phyloP scores from a whole-genome alignment of 2,329 filamentous ascomycete genomes.

The Biscogniauxia marginata region DNA sequence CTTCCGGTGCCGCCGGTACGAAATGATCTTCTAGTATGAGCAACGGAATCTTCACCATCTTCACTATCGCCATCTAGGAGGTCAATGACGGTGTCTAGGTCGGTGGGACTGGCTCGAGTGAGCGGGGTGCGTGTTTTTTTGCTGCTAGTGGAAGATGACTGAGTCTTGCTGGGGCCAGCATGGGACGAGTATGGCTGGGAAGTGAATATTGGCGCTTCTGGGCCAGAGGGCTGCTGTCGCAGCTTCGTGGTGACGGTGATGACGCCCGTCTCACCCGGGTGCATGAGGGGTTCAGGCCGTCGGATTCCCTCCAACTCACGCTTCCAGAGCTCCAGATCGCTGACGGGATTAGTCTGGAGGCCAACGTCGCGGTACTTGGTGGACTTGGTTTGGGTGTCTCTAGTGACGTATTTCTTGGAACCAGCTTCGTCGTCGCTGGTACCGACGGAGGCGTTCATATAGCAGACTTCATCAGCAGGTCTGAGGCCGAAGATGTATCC shows the following conservation, averaged over 20 bases:
- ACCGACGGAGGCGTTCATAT: no score
- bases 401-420: no score
- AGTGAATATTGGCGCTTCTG: not conserved
- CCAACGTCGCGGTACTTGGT: not conserved
- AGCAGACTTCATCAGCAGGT: no score
- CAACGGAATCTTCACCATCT: not conserved
- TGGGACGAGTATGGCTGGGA: not conserved
- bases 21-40: not conserved
- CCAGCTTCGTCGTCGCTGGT: no score
- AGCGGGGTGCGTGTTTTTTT: not conserved
- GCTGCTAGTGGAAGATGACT: not conserved
- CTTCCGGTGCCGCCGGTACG: not conserved
- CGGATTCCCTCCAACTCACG: conserved; percentile 11
- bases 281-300: conserved; percentile 5
- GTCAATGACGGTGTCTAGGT: not conserved
- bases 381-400: not conserved
- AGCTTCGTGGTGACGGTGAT: conserved; percentile 7
- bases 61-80: not conserved
- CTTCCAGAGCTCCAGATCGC: conserved; percentile 7
- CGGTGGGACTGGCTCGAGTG: no score
- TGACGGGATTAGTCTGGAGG: not conserved
- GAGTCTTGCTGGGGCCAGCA: not conserved
- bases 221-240: not conserved
- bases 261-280: not conserved
- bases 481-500: no score